Percentiles rank a stretch among this genome's conserved stretches.
These are phyloP conservation scores for Annulohypoxylon bovei DNA, from an alignment of 495 filamentous ascomycete genomes.

Conservation along the genomic window DNA sequence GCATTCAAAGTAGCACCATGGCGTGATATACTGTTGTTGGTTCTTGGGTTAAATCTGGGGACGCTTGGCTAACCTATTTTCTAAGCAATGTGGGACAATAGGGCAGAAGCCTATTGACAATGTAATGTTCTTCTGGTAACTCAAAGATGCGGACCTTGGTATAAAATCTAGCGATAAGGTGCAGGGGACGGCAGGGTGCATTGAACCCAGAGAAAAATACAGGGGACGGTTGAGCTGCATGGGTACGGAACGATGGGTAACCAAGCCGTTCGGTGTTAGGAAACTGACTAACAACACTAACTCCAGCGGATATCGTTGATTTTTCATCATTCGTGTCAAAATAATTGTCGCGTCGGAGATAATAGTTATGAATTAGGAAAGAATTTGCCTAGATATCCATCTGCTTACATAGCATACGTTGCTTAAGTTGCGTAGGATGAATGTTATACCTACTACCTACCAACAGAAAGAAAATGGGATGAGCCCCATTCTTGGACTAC, in stretches of 20 bases:
- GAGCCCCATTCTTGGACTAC: not conserved
- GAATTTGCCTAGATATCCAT: not conserved
- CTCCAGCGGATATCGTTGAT: conserved; percentile 1
- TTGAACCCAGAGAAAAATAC: conserved; percentile 9
- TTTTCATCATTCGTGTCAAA: not conserved
- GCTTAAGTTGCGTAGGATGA: not conserved
- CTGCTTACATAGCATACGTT: not conserved
- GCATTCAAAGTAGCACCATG: conserved; percentile 23
- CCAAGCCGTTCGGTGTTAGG: conserved; percentile 20
- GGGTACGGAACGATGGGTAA: conserved; percentile 4
- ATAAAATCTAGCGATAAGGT: conserved; percentile 30
- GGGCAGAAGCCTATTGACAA: conserved; percentile 30
- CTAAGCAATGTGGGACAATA: conserved; percentile 32
- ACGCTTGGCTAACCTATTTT: conserved; percentile 11
- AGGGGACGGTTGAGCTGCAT: conserved; percentile 16
- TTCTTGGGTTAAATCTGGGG: conserved; percentile 24
- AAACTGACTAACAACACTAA: not conserved
- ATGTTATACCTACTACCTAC: not conserved
- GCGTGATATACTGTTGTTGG: conserved; percentile 28
- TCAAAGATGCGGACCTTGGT: not conserved
- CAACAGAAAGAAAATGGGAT: not conserved
- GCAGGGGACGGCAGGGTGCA: conserved; percentile 22
- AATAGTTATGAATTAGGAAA: not conserved
- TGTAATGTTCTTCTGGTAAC: not conserved
- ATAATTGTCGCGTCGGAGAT: not conserved